These are phyloP conservation scores for Aspergillus pseudoviridinutans DNA, from an alignment of 2,329 filamentous ascomycete species.

Conservation along the genomic window DNA sequence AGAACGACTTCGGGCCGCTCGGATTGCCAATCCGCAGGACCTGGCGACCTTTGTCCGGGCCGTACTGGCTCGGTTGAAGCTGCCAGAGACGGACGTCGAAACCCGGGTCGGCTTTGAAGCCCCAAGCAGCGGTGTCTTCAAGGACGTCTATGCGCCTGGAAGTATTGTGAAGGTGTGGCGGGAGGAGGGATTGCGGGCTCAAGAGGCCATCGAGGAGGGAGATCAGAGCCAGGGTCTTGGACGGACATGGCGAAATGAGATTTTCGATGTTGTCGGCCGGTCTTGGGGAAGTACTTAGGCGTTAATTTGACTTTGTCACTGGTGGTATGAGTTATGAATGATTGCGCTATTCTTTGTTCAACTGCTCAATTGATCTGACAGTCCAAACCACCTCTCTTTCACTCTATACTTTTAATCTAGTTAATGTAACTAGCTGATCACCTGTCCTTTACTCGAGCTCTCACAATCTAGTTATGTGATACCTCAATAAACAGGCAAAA, in stretches of 20 bases:
- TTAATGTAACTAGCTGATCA: neutral
- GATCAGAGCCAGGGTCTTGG: constrained; percentile 55
- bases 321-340: neutral
- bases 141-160: constrained; percentile 80
- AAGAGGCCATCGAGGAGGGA: constrained; percentile 67
- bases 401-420: neutral
- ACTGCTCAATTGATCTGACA: neutral
- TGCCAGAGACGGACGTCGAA: constrained; percentile 73
- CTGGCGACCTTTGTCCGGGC: constrained; percentile 78
- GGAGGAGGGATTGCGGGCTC: constrained; percentile 67
- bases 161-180: constrained; percentile 89
- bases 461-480: neutral
- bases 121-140: constrained; percentile 64
- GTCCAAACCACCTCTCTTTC: neutral
- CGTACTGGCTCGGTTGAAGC: constrained; percentile 69
- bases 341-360: neutral
- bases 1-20: constrained; percentile 78
- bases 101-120: constrained; percentile 66
- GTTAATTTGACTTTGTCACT: neutral
- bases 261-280: constrained; percentile 57
- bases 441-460: neutral
- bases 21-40: constrained; percentile 76
- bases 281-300: neutral
- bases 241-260: constrained; percentile 71
- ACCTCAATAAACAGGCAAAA: neutral